Percentiles rank a stretch among this genome's conserved stretches.
phyloP scores from a whole-genome alignment of 768 basidiomycete genomes.

The Lactarius quietus region DNA sequence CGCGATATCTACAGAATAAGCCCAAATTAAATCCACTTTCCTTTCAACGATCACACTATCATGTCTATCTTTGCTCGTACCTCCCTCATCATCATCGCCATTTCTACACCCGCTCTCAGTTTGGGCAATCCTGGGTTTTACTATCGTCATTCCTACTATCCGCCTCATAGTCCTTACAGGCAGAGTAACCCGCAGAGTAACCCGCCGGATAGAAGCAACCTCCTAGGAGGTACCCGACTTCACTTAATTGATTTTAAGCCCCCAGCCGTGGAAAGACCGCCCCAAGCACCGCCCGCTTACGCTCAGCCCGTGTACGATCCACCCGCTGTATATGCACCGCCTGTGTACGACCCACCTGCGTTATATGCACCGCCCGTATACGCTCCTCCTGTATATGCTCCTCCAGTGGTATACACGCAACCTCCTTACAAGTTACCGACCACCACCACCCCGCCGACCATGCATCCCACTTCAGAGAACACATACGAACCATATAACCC shows the following conservation, averaged over 20 bases:
- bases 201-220: background rate
- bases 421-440: background rate
- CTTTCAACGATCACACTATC: constrained; percentile 11
- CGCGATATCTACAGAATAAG: constrained; percentile 3
- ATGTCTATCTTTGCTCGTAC: constrained; percentile 19
- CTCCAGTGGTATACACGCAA: background rate
- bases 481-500: background rate
- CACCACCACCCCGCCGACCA: background rate
- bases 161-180: background rate
- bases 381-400: background rate
- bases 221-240: background rate
- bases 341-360: background rate
- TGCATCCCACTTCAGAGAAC: background rate
- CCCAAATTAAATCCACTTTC: constrained; percentile 16
- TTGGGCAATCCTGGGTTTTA: constrained; percentile 3
- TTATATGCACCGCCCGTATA: constrained; percentile 5
- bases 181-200: constrained; percentile 1
- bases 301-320: background rate
- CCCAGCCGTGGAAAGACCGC: background rate
- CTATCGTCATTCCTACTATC: constrained; percentile 12
- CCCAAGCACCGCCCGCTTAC: constrained; percentile 13
- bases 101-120: constrained; percentile 7
- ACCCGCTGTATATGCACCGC: constrained; percentile 3
- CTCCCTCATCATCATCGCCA: constrained; percentile 16
- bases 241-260: background rate